A percentile compares a stretch with the other conserved stretches of the same genome.
Conservation (phyloP, 75 land plant genomes). For the Adiantum capillusveneris region DNA sequence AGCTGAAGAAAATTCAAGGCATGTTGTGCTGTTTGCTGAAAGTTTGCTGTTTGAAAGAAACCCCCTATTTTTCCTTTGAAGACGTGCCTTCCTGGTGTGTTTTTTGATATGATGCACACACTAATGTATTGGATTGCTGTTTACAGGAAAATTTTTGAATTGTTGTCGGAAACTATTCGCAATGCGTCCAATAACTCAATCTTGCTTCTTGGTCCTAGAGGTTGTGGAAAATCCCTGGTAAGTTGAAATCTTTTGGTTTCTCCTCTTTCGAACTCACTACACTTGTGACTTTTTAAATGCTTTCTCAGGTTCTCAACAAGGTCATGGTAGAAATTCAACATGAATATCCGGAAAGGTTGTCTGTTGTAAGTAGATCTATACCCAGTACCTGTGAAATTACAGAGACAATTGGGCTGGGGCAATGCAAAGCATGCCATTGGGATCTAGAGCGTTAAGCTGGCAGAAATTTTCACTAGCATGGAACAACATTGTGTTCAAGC, state of each 20-base stretch:
- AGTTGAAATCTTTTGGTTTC: neutral
- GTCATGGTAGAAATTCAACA: constrained; percentile 52
- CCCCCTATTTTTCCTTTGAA: no score
- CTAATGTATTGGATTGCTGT: neutral
- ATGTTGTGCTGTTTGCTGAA: no score
- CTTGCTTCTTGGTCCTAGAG: constrained; percentile 92
- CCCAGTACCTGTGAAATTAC: no score
- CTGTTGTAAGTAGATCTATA: constrained; percentile 43
- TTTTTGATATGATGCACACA: neutral
- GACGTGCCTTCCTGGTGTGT: no score
- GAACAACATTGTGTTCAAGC: no score
- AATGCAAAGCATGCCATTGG: no score
- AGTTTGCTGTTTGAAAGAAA: no score
- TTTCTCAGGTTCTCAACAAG: constrained; percentile 67
- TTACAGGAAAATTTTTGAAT: constrained; percentile 66
- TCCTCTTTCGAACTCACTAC: neutral
- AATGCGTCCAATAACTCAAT: constrained; percentile 83
- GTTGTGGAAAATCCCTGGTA: constrained; percentile 85
- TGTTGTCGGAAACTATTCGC: constrained; percentile 58
- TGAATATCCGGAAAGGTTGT: constrained; percentile 61
- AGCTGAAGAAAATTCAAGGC: no score
- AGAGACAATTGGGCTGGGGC: no score
- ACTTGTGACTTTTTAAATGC: neutral
- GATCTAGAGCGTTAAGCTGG: no score
- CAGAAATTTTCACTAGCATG: no score